Evolutionary conservation across 2,329 filamentous ascomycete genomes (phyloP), one percentile per base, ranked within the genome.

Genomic region (Penicillium sp.): DNA sequence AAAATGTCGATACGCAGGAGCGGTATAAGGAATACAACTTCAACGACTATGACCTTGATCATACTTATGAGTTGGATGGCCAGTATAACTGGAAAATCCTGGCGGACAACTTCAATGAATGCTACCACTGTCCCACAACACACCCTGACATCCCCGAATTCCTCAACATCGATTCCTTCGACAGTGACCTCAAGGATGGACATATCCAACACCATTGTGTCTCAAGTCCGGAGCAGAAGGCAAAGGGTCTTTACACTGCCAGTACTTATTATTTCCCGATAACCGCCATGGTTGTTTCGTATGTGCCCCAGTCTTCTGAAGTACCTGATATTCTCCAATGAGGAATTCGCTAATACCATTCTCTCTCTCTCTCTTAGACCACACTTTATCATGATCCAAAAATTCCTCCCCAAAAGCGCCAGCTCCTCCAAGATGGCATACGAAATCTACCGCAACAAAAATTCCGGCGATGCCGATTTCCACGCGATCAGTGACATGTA

Each of bases 351-450:
- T 40, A n/a, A 40, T n/a, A n/a, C n/a, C 2, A 35, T 29, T 2
- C 33, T 3, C 4, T 9, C 18, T 40, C 8, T 14, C 9, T 12
- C 18, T 4, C 18, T n/a, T 20, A 82, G 81, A 14, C 79, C 82
- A n/a, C 76, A 86, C 70, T 86, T 86, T 70, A 82, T 87, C 72
- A 84, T 85, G 75, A 81, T 86, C 52, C 83, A 86, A 66, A 77
- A 83, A 55, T 86, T 86, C 69, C 76, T 87, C 12, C 85, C 85
- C 12, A 78, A 73, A 46, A 74, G 76, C 2, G 75, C 84, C 0
- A 76, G 72, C 33, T 78, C 71, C 41, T 81, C 80, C 2, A 73
- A 75, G 37, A 86, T 88, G 81, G 76, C 77, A 54, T 87, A 87
- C 69, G 82, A 88, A 66, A 80, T 87, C 48, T 87, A 80, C 76